Evolutionary conservation across 768 basidiomycete genomes (phyloP).

Genomic region (Tremella mesenterica): DNA sequence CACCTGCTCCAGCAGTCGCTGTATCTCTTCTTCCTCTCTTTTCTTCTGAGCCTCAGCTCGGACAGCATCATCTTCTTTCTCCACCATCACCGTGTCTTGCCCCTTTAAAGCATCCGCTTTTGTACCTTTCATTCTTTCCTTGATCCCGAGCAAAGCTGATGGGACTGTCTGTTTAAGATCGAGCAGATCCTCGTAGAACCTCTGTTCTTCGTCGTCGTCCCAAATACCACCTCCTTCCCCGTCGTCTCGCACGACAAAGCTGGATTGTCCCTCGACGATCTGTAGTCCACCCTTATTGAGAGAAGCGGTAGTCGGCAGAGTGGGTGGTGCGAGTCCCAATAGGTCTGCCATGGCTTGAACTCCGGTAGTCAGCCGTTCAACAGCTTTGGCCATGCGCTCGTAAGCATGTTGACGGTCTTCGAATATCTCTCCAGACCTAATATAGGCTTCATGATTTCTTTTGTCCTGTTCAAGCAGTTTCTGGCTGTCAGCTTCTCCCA

Average conservation of each 20-base stretch:
- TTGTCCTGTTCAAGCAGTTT: conserved; percentile 93
- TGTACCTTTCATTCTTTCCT: conserved; percentile 31
- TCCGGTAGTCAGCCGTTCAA: conserved; percentile 79
- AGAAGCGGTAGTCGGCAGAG: conserved; percentile 67
- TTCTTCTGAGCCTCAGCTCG: conserved; percentile 32
- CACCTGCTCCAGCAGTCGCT: conserved; percentile 68
- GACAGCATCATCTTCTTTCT: not conserved
- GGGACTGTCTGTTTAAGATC: conserved; percentile 91
- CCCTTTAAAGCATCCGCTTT: not conserved
- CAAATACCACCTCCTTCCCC: conserved; percentile 70
- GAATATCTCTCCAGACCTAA: conserved; percentile 97
- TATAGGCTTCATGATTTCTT: conserved; percentile 96
- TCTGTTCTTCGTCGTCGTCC: conserved; percentile 94
- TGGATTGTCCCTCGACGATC: conserved; percentile 41
- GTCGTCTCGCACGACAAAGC: conserved; percentile 50
- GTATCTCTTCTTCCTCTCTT: conserved; percentile 55
- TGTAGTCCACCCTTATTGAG: conserved; percentile 42
- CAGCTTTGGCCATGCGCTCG: conserved; percentile 94
- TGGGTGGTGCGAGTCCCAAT: conserved; percentile 70
- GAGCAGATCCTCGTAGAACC: conserved; percentile 85
- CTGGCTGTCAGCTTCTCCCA: conserved; percentile 46
- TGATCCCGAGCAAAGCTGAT: conserved; percentile 70
- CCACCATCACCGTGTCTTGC: not conserved
- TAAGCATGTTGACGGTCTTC: conserved; percentile 98
- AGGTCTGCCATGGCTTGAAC: conserved; percentile 89